Evolutionary conservation across 2,329 filamentous ascomycete genomes (phyloP).

Genomic region (Golovinomyces cichoracearum): DNA sequence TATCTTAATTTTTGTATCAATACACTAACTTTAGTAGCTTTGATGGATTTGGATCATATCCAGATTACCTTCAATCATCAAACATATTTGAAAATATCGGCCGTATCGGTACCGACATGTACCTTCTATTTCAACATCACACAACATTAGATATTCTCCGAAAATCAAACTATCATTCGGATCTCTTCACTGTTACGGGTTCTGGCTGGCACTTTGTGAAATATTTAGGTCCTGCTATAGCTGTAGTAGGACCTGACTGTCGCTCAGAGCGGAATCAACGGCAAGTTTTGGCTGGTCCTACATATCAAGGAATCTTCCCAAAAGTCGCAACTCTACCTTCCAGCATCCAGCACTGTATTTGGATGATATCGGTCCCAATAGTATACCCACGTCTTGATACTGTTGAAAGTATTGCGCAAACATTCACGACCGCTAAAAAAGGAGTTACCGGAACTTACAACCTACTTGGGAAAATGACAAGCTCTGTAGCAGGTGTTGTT

Average conservation of each 20-base stretch:
- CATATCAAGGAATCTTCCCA: slow-evolving; percentile 90
- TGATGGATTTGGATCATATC: slow-evolving; percentile 90
- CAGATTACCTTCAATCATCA: slow-evolving; percentile 93
- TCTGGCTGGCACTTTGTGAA: slow-evolving; percentile 98
- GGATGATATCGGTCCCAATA: slow-evolving; percentile 80
- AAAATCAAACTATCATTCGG: slow-evolving; percentile 63
- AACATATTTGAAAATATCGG: slow-evolving; percentile 98
- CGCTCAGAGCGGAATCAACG: slow-evolving; percentile 73
- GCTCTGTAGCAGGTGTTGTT: slow-evolving; percentile 81
- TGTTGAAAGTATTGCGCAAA: slow-evolving; percentile 73
- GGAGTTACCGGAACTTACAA: slow-evolving; percentile 93
- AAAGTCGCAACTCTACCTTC: slow-evolving; percentile 77
- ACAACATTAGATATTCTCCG: slow-evolving; percentile 83
- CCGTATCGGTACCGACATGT: slow-evolving; percentile 87
- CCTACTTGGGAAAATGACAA: slow-evolving; percentile 79
- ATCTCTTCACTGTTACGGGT: slow-evolving; percentile 93
- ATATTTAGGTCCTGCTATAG: slow-evolving; percentile 73
- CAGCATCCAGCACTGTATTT: slow-evolving; percentile 85
- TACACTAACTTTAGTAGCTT: slow-evolving; percentile 32
- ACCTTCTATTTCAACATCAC: slow-evolving; percentile 92
- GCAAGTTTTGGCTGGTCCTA: slow-evolving; percentile 84
- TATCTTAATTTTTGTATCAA: not conserved
- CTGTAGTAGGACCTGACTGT: slow-evolving; percentile 71
- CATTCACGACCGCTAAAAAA: slow-evolving; percentile 84
- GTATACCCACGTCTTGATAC: slow-evolving; percentile 78